Conservation (phyloP, 2,329 filamentous ascomycete species). For the Ophiostoma angusticollis region DNA sequence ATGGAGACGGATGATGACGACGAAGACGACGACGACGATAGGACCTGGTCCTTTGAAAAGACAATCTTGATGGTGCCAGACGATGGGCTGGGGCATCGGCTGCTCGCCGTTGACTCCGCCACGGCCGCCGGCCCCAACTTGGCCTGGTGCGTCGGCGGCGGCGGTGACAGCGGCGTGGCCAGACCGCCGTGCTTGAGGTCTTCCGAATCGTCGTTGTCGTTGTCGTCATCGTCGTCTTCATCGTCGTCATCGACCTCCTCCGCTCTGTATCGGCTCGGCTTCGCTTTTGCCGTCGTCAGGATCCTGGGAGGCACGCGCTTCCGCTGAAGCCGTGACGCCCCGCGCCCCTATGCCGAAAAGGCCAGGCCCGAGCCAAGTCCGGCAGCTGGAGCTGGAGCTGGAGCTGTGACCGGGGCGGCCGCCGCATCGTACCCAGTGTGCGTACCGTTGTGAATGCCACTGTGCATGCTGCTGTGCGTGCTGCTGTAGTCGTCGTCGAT, state of each 20-base stretch:
- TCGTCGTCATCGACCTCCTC: background rate
- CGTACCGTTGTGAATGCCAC: background rate
- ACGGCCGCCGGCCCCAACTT: background rate
- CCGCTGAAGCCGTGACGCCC: slow-evolving; percentile 12
- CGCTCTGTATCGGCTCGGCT: background rate
- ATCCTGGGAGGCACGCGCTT: slow-evolving; percentile 11
- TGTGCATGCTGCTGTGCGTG: background rate
- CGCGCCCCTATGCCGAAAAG: slow-evolving; percentile 12
- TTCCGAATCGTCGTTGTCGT: slow-evolving; percentile 1
- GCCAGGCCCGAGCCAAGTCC: background rate
- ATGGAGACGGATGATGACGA: background rate
- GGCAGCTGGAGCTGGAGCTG: slow-evolving; percentile 1
- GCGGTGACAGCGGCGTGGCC: slow-evolving; percentile 11
- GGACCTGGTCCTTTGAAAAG: too few relatives aligned
- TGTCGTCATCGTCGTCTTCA: background rate
- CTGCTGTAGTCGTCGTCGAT: slow-evolving; percentile 3
- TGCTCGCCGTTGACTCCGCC: slow-evolving; percentile 3
- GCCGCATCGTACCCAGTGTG: background rate
- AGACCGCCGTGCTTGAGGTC: background rate
- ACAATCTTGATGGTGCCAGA: slow-evolving; percentile 13
- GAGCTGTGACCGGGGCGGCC: background rate
- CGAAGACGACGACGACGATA: background rate
- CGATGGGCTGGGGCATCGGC: background rate
- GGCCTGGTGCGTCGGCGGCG: slow-evolving; percentile 9
- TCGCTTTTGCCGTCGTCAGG: background rate